Base-by-base conservation (phyloP, 2,329 filamentous ascomycete genomes). In the Hymenoscyphus salicellus region DNA sequence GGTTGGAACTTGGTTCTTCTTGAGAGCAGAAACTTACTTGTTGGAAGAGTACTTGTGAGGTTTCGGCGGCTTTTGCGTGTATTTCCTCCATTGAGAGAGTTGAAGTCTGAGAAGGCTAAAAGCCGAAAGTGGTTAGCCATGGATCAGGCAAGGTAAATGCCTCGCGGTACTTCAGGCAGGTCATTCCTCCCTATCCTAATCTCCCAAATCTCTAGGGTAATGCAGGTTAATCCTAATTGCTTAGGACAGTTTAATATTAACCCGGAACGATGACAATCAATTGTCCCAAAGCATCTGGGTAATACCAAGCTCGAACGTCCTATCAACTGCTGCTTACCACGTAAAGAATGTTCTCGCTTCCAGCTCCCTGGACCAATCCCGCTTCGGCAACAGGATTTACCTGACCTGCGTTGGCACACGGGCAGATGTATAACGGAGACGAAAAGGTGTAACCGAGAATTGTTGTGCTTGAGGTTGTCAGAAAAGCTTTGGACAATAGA, bases 371-470 rank as follows among this genome's bases (percentile, higher is more conserved):
- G 63, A 83, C 78, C 32, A 86, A 73, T 70, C 82, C 82, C 7
- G 78, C 69, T 75, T 86, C 83, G 28, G 76, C 83, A 1, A 80
- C 77, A 0, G 75, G 72, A 66, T 84, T 77, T 6, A 72, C 82
- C 61, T 80, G 79, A 33, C 74, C 79, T 20, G 75, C 82, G 23
- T 82, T 81, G 11, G 79, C 80, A 17, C 55, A 58, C 5, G 83
- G 82, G 63, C 77, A 78, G 71, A 85, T 84, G 76, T 81, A 85
- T 75, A 85, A 81, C 20, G 83, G 83, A 0, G 79, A 78, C 0
- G 79, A 81, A 73, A 84, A 82, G 74, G 83, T 81, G 75, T 83
- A 76, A 41, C 83, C 83, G 32, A 85, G 75, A 62, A 85, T 80
- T 20, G 78, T 82, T 3, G 82, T 84, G 14, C 55, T 58, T 32